phyloP scores from a whole-genome alignment of 495 filamentous ascomycete species.

The Penicillium herquei region DNA sequence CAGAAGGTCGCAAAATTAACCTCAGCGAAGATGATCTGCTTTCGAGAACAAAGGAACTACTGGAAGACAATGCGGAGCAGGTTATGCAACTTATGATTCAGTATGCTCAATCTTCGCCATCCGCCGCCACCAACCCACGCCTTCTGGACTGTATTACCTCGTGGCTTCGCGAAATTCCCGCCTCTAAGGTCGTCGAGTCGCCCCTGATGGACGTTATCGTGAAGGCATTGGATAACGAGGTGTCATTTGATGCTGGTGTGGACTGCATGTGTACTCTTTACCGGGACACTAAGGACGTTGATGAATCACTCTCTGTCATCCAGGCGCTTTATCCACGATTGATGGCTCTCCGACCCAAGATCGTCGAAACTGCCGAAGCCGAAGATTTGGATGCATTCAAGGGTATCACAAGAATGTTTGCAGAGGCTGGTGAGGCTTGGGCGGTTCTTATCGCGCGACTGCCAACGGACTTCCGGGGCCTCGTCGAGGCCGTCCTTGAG shows the following conservation, averaged over 20 bases:
- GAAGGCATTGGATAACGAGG: constrained; percentile 68
- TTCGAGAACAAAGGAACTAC: constrained; percentile 76
- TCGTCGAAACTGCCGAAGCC: constrained; percentile 67
- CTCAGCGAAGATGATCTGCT: constrained; percentile 92
- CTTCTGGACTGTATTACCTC: constrained; percentile 93
- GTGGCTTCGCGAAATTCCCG: constrained; percentile 89
- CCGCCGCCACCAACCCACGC: constrained; percentile 82
- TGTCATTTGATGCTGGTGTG: constrained; percentile 83
- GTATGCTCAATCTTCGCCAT: constrained; percentile 80
- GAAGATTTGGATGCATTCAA: constrained; percentile 88
- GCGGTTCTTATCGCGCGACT: constrained; percentile 82
- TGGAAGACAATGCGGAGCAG: constrained; percentile 84
- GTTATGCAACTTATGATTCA: constrained; percentile 82
- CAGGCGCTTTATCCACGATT: constrained; percentile 81
- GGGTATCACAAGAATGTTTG: constrained; percentile 82
- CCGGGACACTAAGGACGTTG: constrained; percentile 86
- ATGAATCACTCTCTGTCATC: constrained; percentile 77
- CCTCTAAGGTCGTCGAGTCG: constrained; percentile 79
- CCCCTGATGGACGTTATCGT: constrained; percentile 80
- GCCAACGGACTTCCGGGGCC: constrained; percentile 73
- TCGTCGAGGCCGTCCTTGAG: constrained; percentile 89
- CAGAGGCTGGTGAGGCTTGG: constrained; percentile 94
- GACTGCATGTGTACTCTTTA: constrained; percentile 92
- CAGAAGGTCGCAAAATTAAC: constrained; percentile 97
- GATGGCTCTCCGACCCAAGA: constrained; percentile 74